Percentiles rank a stretch among this genome's conserved stretches.
Evolutionary conservation across 176 grass and related monocot species (phyloP).

Genomic region (Zea mays): DNA sequence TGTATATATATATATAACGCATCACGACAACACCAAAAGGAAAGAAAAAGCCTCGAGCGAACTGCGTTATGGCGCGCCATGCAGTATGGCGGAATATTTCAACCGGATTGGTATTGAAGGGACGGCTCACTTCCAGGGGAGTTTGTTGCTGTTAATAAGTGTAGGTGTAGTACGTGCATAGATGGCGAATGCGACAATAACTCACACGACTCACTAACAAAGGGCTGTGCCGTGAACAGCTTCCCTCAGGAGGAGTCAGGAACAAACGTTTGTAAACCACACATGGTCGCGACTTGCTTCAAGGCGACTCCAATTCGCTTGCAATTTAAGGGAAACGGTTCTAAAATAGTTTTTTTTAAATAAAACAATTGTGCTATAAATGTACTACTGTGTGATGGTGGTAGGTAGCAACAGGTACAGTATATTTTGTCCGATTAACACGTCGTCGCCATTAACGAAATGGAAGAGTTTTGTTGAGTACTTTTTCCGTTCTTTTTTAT

Average conservation of each 20-base stretch:
- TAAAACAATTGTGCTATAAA: background rate
- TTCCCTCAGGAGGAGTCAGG: no score
- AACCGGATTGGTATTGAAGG: background rate
- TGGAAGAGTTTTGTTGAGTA: background rate
- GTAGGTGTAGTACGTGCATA: background rate
- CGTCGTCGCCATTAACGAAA: background rate
- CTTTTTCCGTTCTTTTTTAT: no score
- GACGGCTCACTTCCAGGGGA: background rate
- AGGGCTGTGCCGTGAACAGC: background rate
- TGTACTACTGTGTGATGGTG: background rate
- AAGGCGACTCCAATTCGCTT: conserved; percentile 7
- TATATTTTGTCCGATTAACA: background rate
- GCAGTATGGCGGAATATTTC: background rate
- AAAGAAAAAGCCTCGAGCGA: background rate
- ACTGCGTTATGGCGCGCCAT: background rate
- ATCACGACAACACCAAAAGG: background rate
- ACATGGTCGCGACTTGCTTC: background rate
- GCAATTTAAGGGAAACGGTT: background rate
- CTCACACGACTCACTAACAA: background rate
- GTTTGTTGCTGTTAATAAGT: background rate
- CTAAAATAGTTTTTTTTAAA: background rate
- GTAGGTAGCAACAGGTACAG: background rate
- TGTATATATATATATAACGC: background rate
- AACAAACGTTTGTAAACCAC: no score
- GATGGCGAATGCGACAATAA: background rate